Evolutionary conservation across 2,329 filamentous ascomycete species (phyloP).

Genomic region (Metarhizium humberi): DNA sequence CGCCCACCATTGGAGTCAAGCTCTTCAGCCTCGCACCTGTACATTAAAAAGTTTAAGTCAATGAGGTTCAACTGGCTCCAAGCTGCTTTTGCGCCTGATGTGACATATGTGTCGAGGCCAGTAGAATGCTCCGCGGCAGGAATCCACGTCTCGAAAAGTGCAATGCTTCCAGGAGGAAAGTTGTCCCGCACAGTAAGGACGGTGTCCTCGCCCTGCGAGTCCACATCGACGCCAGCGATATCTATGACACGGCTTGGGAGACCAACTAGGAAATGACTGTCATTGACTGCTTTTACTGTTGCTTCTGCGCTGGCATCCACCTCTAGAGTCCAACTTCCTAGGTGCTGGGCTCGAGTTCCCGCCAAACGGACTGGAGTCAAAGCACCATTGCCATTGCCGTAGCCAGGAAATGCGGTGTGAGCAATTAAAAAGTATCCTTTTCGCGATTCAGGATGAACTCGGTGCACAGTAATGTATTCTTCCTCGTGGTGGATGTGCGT

Average conservation of each 20-base stretch:
- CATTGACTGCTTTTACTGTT: conserved; percentile 52
- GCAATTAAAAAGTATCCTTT: conserved; percentile 95
- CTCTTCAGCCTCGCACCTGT: conserved; percentile 84
- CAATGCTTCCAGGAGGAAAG: conserved; percentile 90
- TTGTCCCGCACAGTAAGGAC: conserved; percentile 70
- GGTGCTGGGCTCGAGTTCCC: conserved; percentile 74
- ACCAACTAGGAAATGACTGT: conserved; percentile 65
- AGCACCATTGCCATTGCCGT: conserved; percentile 72
- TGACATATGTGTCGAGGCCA: conserved; percentile 79
- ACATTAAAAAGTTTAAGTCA: conserved; percentile 86
- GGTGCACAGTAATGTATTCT: conserved; percentile 92
- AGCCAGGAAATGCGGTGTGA: conserved; percentile 90
- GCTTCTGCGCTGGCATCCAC: conserved; percentile 70
- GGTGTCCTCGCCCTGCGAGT: conserved; percentile 64
- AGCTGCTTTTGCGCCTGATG: conserved; percentile 67
- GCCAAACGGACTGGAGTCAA: conserved; percentile 71
- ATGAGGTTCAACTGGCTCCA: conserved; percentile 67
- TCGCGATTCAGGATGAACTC: conserved; percentile 83
- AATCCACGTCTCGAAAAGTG: conserved; percentile 93
- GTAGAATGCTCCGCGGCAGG: conserved; percentile 75
- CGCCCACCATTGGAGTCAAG: conserved; percentile 66
- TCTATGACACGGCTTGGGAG: conserved; percentile 76
- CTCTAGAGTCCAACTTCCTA: conserved; percentile 88
- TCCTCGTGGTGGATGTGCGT: conserved; percentile 95
- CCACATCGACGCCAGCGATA: conserved; percentile 63